phyloP scores from a whole-genome alignment of 768 basidiomycete genomes.

The Artomyces pyxidatus region DNA sequence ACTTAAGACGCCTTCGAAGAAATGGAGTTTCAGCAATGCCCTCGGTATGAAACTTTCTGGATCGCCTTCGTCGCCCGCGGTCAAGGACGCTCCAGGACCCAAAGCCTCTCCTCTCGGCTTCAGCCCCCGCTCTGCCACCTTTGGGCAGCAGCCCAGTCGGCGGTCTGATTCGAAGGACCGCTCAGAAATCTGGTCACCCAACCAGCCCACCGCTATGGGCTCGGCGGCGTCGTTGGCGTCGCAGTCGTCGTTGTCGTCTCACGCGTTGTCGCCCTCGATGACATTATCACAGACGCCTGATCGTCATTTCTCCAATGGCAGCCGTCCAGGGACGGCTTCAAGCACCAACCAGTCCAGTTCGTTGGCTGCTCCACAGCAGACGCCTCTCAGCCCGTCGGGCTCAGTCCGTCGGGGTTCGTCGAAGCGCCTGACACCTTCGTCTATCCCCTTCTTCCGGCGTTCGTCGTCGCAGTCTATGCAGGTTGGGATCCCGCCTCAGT shows the following conservation, averaged over 20 bases:
- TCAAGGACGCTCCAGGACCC: conserved; percentile 31
- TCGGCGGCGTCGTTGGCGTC: conserved; percentile 74
- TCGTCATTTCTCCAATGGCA: conserved; percentile 37
- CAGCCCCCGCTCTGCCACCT: conserved; percentile 60
- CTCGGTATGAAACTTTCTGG: conserved; percentile 67
- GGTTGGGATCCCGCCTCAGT: conserved; percentile 28
- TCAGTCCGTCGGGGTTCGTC: conserved; percentile 63
- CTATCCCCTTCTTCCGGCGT: conserved; percentile 90
- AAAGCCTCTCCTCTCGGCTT: conserved; percentile 50
- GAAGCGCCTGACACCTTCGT: conserved; percentile 83
- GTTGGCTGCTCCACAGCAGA: conserved; percentile 43
- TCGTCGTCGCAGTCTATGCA: conserved; percentile 88
- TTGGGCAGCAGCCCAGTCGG: conserved; percentile 58
- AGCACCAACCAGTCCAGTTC: conserved; percentile 62
- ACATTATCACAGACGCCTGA: conserved; percentile 58
- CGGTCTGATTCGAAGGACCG: conserved; percentile 67
- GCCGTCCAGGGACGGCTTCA: conserved; percentile 68
- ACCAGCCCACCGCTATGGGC: conserved; percentile 67
- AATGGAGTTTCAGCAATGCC: conserved; percentile 91
- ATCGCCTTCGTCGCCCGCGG: conserved; percentile 53
- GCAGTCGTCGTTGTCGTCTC: conserved; percentile 65
- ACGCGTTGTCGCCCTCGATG: conserved; percentile 31
- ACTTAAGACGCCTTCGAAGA: conserved; percentile 84
- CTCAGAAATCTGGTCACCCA: conserved; percentile 47
- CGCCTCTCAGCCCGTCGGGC: conserved; percentile 65